Evolutionary conservation across 148 eudicot genomes (phyloP).

Genomic region (Rhododendron ferrugineum): DNA sequence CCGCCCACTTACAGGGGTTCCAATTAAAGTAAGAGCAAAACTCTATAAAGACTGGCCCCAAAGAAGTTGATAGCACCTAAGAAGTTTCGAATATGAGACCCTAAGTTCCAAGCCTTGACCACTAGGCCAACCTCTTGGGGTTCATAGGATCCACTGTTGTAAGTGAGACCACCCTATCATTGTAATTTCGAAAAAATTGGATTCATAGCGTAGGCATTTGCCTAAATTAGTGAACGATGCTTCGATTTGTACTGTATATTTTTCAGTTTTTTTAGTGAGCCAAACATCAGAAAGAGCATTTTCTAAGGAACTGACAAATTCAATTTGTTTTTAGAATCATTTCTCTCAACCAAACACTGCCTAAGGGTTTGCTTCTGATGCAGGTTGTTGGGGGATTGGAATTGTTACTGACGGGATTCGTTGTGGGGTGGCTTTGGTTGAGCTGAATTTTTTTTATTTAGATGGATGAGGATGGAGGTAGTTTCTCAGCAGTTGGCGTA

Average conservation of each 20-base stretch:
- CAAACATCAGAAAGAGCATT: not conserved
- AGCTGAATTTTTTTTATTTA: not conserved
- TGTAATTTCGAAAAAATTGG: not conserved
- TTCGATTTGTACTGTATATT: not conserved
- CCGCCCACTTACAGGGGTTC: not conserved
- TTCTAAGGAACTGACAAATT: not conserved
- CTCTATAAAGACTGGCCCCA: no score
- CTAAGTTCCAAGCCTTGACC: not conserved
- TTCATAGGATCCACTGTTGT: not conserved
- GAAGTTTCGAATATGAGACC: not conserved
- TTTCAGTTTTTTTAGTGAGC: not conserved
- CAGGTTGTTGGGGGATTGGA: conserved; percentile 3
- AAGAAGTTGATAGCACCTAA: not conserved
- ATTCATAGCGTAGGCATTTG: not conserved
- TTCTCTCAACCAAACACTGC: not conserved
- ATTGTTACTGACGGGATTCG: not conserved
- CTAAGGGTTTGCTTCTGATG: not conserved
- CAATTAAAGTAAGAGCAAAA: no score
- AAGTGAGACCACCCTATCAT: not conserved
- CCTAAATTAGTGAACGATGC: not conserved
- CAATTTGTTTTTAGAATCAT: not conserved
- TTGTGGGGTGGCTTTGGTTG: not conserved
- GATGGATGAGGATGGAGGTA: conserved; percentile 17
- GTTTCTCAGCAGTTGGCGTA: conserved; percentile 10
- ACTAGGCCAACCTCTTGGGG: not conserved